Base-by-base conservation (phyloP, 2,329 filamentous ascomycete genomes). In the Diaporthe destruens region DNA sequence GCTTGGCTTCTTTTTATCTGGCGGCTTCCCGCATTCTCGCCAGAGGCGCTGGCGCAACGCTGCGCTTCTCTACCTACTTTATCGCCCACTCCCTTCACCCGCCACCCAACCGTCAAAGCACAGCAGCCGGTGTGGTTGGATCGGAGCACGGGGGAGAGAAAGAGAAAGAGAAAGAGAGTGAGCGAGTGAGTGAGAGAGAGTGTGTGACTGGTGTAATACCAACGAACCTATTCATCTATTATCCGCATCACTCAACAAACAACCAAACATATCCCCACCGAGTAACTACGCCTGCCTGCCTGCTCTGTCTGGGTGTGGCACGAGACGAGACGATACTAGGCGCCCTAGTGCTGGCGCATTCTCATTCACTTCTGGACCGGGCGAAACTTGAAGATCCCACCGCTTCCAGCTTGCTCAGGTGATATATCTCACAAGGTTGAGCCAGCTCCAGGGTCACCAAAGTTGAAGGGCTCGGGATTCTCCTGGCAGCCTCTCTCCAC, bases 1-100 rank as follows among this genome's bases (percentile, higher is more conserved):
- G 61, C 47, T 66, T 66, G 47, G 47, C 47, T 66, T 65, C 61
- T 39, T 65, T 66, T 53, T 66, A 53, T 66, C n/a, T 53, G 44
- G 44, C 47, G 14, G 47, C 61, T 66, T 39, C 61, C 61, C 47
- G 32, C 61, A 53, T 20, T 6, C 20, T 39, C 47, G n/a, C 3
- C n/a, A 66, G 32, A 53, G 42, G 61, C 20, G 61, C 20, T 53
- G 61, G 61, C n/a, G 44, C 14, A 8, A 32, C 47, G 61, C n/a
- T 53, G 47, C 61, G 36, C 20, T 51, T 53, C 9, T 32, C 57
- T 61, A 12, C 20, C n/a, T 5, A 20, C 16, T 5, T 36, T 25
- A 39, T 61, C 59, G n/a, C 8, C 12, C 47, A 39, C 32, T 32
- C 47, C 20, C 16, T 32, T 32, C 61, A 39, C 39, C 16, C 39